These are phyloP conservation scores for Penicillium roqueforti DNA, from an alignment of 495 filamentous ascomycete genomes.

Conservation along the genomic window DNA sequence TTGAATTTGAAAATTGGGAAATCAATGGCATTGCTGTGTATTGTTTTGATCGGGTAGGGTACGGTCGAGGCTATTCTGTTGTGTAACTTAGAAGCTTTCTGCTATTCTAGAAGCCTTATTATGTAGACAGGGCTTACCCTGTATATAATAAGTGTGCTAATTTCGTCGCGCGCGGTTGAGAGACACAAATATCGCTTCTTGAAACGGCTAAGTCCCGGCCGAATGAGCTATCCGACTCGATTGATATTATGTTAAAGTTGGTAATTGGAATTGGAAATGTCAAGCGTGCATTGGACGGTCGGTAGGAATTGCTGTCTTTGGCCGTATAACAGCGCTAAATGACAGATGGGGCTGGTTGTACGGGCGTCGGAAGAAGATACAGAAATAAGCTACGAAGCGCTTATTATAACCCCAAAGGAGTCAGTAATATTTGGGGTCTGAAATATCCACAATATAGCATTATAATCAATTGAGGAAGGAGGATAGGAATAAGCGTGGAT, in stretches of 20 bases:
- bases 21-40: not conserved
- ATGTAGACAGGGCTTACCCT: not conserved
- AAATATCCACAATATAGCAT: not conserved
- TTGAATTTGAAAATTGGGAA: not conserved
- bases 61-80: not conserved
- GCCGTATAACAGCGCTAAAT: constrained; percentile 5
- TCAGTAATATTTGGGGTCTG: not conserved
- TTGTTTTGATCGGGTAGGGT: not conserved
- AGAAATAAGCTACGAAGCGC: not conserved
- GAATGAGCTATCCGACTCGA: not conserved
- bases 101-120: not conserved
- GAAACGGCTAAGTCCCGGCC: not conserved
- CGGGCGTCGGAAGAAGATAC: not conserved
- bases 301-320: not conserved
- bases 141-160: not conserved
- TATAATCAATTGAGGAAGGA: not conserved
- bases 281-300: not conserved
- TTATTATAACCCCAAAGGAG: not conserved
- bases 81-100: not conserved
- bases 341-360: not conserved
- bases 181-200: constrained; percentile 10
- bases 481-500: not conserved
- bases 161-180: constrained; percentile 6
- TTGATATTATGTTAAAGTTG: not conserved
- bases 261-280: not conserved